Evolutionary conservation across 2,329 filamentous ascomycete genomes (phyloP), one percentile per base, ranked within the genome.

Genomic region (Colletotrichum neosansevieriae): DNA sequence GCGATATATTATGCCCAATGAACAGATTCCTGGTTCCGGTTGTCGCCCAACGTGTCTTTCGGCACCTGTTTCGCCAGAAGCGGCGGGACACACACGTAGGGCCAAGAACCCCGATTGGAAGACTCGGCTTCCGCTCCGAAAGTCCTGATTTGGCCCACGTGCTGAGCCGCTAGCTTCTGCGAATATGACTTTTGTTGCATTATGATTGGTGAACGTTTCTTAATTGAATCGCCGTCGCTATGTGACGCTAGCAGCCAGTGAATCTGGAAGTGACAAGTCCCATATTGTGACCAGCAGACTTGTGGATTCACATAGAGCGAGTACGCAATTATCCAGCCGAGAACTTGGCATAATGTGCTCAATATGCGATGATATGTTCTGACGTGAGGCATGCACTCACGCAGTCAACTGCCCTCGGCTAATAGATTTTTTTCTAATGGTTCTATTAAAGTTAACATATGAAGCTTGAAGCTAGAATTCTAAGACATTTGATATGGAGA

Each of bases 91-190:
- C 63, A n/a, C 63, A 50, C 42, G 42, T 32, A 32, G 13, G 56
- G 63, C 63, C 58, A 67, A 67, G 63, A 67, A 11, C 44, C 34
- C 42, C 51, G 45, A 67, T 40, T 63, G 63, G 47, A 58, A 53
- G n/a, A 58, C 1, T 21, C 21, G 36, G 63, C 50, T 51, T 42
- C 42, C 38, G 44, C 29, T 64, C 65, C 65, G 60, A 54, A 42
- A 54, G 12, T 36, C n/a, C 29, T 32, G 53, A 42, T 29, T 2
- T 21, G 60, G 38, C n/a, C 38, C 29, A 58, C 53, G 53, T 58
- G 38, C 47, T 53, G 45, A 45, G 17, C 51, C 60, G 17, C 53
- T 58, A 13, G 4, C 17, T 10, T 19, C 2, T 51, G 3, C 3
- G 4, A 5, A 53, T n/a, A 11, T 67, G 51, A 59, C n/a, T 12